phyloP scores from a whole-genome alignment of 2,329 filamentous ascomycete genomes.

The Anthostomella pinea region DNA sequence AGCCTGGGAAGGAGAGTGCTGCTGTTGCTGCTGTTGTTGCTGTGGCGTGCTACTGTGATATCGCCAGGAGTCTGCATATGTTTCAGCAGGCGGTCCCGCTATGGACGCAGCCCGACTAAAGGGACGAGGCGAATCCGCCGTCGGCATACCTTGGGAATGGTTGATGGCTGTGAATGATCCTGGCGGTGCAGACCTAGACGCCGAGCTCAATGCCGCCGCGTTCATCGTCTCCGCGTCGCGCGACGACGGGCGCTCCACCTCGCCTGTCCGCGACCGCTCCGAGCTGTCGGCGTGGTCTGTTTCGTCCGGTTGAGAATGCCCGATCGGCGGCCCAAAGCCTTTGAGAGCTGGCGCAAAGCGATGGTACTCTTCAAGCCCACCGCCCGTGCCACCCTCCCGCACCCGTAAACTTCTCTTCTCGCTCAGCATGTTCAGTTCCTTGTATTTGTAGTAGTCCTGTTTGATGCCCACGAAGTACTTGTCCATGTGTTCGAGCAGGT shows the following conservation, averaged over 20 bases:
- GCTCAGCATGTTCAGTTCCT: constrained; percentile 21
- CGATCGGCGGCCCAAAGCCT: constrained; percentile 43
- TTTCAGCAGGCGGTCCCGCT: constrained; percentile 10
- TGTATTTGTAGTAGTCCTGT: constrained; percentile 42
- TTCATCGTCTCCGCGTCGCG: constrained; percentile 23
- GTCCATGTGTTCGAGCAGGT: constrained; percentile 52
- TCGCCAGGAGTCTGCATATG: constrained; percentile 19
- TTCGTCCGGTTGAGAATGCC: constrained; percentile 35
- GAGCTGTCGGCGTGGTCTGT: constrained; percentile 27
- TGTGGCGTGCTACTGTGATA: constrained; percentile 16
- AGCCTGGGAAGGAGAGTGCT: constrained; percentile 8
- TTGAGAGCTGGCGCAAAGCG: constrained; percentile 38
- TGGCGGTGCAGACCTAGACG: constrained; percentile 30
- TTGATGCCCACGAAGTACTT: constrained; percentile 51
- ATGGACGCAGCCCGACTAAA: constrained; percentile 5
- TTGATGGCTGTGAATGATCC: constrained; percentile 42
- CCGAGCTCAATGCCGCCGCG: constrained; percentile 20
- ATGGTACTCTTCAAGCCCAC: constrained; percentile 55
- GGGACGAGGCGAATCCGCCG: constrained; percentile 12
- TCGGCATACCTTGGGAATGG: constrained; percentile 15
- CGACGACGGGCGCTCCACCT: constrained; percentile 30
- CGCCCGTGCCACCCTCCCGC: constrained; percentile 43
- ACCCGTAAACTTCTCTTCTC: constrained; percentile 37
- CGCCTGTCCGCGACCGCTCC: constrained; percentile 29
- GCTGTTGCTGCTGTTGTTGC: constrained; percentile 8